phyloP scores from a whole-genome alignment of 1,284 basidiomycete genomes.

The Malassezia psittaci region DNA sequence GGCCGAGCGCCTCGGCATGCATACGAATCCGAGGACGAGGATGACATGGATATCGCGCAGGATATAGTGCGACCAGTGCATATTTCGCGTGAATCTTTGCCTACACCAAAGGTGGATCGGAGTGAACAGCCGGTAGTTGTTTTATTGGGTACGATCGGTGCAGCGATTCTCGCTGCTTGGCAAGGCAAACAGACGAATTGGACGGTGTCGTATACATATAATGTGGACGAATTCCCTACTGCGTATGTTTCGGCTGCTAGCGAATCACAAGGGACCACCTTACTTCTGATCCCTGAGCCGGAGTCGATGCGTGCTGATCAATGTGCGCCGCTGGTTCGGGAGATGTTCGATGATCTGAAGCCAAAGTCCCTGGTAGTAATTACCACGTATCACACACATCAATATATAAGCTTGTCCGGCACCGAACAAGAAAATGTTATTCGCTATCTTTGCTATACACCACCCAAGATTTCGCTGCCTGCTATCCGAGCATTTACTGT shows the following conservation, averaged over 20 bases:
- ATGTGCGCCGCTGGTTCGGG: neutral
- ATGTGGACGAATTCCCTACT: neutral
- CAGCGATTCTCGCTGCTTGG: neutral
- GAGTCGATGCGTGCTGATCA: neutral
- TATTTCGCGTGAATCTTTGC: neutral
- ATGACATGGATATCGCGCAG: neutral
- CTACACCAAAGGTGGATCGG: neutral
- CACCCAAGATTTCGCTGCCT: too few species aligned
- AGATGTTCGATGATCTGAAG: neutral
- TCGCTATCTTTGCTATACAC: too few species aligned
- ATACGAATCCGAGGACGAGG: conserved; percentile 16
- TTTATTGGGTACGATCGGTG: conserved; percentile 1
- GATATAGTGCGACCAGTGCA: neutral
- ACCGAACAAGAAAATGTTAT: too few species aligned
- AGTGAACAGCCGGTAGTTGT: neutral
- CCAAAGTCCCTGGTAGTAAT: conserved; percentile 1
- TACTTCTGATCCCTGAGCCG: neutral
- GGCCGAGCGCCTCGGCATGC: conserved; percentile 14
- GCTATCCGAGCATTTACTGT: too few species aligned
- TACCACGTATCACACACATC: neutral
- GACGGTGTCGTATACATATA: neutral
- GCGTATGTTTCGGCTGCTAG: neutral
- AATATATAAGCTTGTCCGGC: too few species aligned
- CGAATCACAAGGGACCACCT: neutral
- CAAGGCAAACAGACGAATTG: neutral